Evolutionary conservation across 1,284 basidiomycete genomes (phyloP), one percentile per base, ranked within the genome.

Genomic region (Omphalotus olearius): DNA sequence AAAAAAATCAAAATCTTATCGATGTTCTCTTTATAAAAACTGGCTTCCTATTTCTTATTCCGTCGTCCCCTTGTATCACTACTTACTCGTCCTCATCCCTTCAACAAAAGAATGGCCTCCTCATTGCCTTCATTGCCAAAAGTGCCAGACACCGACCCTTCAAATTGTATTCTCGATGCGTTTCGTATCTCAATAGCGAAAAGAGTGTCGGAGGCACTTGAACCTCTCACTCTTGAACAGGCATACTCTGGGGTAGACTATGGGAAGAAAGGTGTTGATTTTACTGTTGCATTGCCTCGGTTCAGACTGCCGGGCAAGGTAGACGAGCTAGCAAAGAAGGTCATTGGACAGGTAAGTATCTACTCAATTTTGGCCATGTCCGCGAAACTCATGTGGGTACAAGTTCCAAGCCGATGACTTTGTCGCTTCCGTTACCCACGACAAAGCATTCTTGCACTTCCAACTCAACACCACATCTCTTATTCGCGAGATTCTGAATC

Each of bases 251-350:
- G 90, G 13, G 88, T 98, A 4, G 90, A 95, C 67, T 88, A 88
- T 59, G 91, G 91, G 45, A 94, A 93, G 72, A 95, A 96, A 70
- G 91, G 89, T 14, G 85, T 82, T 43, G 96, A 99, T 71, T 93
- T 97, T 61, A 91, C 90, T 0, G 81, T 99, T 28, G 94, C 97
- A 4, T 70, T 98, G 39, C 92, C 95, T 23, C 81, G 96, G 52
- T 98, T 96, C 73, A 80, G 91, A 59, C 76, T 98, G 45, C 84
- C 85, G 4, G 91, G 85, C 38, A 96, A 96, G 64, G 79, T 88
- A 1, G 85, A 91, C 52, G 86, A 89, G 47, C 75, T 90, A 37
- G 91, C 87, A 1, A 75, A 80, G 57, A 83, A 86, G 67, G 85
- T 98, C 35, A 72, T 85, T 13, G 80, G 79, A 36, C 78, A 81